Base-by-base conservation (phyloP, 2,329 filamentous ascomycete species). In the Calonectria pteridis region DNA sequence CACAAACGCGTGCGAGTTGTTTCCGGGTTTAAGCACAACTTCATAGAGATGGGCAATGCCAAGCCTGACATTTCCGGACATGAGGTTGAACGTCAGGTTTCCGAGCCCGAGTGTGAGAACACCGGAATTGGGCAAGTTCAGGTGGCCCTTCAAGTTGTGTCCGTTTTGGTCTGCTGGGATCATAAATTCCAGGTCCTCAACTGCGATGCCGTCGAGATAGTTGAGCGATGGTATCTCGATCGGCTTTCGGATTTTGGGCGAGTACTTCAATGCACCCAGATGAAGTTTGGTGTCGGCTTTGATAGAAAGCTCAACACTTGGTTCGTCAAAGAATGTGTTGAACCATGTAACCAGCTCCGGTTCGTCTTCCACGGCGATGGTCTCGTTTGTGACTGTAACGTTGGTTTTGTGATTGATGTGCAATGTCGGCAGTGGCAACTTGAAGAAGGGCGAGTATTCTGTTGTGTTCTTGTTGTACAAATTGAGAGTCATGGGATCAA, bases 71-170 rank as follows among this genome's bases (percentile, higher is more conserved):
- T 85, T 81, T 4, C 85, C 86, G 0, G 83, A 84, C 67, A 84
- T 77, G 23, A 89, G 67, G 53, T 88, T 86, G 20, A 88, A 83
- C 0, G 85, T 86, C n/a, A 89, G 64, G 76, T 89, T 86, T 14
- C 88, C 87, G 4, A 88, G 81, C 0, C 84, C 85, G 7, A 89
- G 84, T 1, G 83, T 83, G 2, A 89, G 80, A 0, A 84, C 78
- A 3, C 87, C 86, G 40, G 82, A 80, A 75, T 89, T 89, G 2
- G 88, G 88, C 20, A 89, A 77, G 53, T 82, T 86, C 11, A 88
- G 79, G 1, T 81, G 80, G 1, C 87, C 87, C 31, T 81, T 82
- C 68, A 89, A 77, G 74, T 88, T 88, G 64, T 82, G 82, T 14
- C 85, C 86, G 20, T 86, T 82, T 0, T 80, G 7, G 11, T 40